These are phyloP conservation scores for Ascochyta lentis DNA, from an alignment of 2,329 filamentous ascomycete species.

Conservation along the genomic window DNA sequence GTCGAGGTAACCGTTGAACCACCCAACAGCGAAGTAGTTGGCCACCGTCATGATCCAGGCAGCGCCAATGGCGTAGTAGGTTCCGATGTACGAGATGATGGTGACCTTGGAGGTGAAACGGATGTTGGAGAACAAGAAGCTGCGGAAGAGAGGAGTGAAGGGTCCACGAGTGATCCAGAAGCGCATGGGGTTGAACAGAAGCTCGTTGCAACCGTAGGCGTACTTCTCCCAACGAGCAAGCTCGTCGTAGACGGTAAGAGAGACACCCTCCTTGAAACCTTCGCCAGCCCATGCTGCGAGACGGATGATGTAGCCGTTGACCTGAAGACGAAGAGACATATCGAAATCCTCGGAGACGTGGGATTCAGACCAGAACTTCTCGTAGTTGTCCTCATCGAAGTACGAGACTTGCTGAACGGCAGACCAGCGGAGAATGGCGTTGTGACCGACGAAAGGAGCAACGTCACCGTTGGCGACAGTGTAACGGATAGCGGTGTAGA, in stretches of 20 bases:
- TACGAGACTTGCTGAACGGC: constrained; percentile 64
- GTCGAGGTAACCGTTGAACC: constrained; percentile 75
- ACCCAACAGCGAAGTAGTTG: constrained; percentile 74
- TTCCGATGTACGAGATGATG: constrained; percentile 72
- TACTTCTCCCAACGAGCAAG: constrained; percentile 63
- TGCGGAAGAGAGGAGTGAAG: constrained; percentile 68
- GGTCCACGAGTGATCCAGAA: constrained; percentile 67
- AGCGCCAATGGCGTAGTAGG: constrained; percentile 72
- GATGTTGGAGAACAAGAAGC: constrained; percentile 66
- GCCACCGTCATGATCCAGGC: constrained; percentile 68
- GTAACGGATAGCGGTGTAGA: constrained; percentile 74
- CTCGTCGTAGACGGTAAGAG: constrained; percentile 73
- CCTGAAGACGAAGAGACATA: constrained; percentile 73
- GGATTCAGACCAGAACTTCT: constrained; percentile 75
- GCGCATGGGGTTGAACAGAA: constrained; percentile 71
- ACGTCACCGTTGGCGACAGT: constrained; percentile 73
- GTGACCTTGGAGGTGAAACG: constrained; percentile 70
- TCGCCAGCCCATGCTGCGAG: constrained; percentile 71
- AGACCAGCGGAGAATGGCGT: constrained; percentile 75
- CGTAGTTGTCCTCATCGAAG: constrained; percentile 63
- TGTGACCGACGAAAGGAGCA: constrained; percentile 77
- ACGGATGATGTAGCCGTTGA: constrained; percentile 69
- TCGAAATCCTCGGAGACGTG: constrained; percentile 80
- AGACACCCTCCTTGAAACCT: constrained; percentile 75
- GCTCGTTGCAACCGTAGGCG: constrained; percentile 71